These are phyloP conservation scores for Penicillium coprophilum DNA, from an alignment of 495 filamentous ascomycete genomes.

Conservation along the genomic window DNA sequence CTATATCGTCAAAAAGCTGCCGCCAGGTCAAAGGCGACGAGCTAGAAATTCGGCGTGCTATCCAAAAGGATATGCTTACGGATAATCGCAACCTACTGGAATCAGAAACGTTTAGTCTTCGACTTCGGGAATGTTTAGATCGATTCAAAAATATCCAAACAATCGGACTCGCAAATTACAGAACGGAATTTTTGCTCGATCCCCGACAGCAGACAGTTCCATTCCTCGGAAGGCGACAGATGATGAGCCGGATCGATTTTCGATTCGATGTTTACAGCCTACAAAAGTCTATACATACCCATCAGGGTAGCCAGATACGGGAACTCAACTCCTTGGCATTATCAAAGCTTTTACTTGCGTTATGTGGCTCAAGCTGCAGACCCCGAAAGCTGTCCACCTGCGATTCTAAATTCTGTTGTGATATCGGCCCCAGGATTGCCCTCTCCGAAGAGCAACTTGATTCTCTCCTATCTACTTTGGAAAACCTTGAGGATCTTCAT, in stretches of 20 bases:
- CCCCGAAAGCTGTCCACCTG: constrained; percentile 11
- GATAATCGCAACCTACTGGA: constrained; percentile 15
- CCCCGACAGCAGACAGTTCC: constrained; percentile 13
- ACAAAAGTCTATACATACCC: not conserved
- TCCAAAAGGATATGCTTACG: constrained; percentile 14
- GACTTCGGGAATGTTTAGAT: constrained; percentile 14
- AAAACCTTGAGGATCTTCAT: constrained; percentile 13
- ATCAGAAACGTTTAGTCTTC: constrained; percentile 13
- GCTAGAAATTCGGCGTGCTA: constrained; percentile 12
- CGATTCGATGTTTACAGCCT: constrained; percentile 16
- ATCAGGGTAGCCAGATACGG: constrained; percentile 1
- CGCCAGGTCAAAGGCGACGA: constrained; percentile 17
- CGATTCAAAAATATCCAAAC: constrained; percentile 10
- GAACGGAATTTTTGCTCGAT: constrained; percentile 17
- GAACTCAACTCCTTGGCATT: constrained; percentile 15
- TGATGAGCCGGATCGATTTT: constrained; percentile 14
- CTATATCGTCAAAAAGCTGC: constrained; percentile 22
- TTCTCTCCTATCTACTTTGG: constrained; percentile 14
- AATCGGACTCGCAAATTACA: constrained; percentile 15
- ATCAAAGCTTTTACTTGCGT: constrained; percentile 13
- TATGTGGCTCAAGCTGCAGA: constrained; percentile 13
- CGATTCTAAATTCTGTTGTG: constrained; percentile 13
- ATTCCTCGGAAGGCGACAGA: constrained; percentile 13
- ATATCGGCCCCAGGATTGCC: constrained; percentile 14
- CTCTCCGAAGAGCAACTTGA: constrained; percentile 13